Evolutionary conservation across 2,329 filamentous ascomycete species (phyloP).

Genomic region (Mycosphaerella arachidis): DNA sequence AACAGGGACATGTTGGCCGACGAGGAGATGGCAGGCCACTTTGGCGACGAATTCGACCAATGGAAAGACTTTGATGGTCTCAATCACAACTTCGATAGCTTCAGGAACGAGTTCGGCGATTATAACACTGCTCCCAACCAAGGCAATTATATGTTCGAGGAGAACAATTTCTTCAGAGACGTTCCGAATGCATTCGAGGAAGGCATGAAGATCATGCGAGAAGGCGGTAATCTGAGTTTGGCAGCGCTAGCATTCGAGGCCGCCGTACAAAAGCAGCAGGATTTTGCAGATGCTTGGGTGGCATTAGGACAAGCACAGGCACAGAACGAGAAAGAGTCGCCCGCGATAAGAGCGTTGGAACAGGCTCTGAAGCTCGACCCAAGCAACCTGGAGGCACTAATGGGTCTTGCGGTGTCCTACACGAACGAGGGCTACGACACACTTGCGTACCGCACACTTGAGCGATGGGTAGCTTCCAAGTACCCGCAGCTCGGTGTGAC

Average conservation of each 20-base stretch:
- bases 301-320: conserved; percentile 88
- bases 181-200: conserved; percentile 84
- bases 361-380: conserved; percentile 85
- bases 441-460: conserved; percentile 90
- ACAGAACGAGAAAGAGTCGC: conserved; percentile 97
- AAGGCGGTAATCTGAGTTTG: conserved; percentile 88
- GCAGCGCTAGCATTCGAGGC: conserved; percentile 94
- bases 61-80: conserved; percentile 72
- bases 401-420: conserved; percentile 94
- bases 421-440: conserved; percentile 99
- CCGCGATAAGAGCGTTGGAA: conserved; percentile 89
- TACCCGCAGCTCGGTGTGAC: conserved; percentile 79
- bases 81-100: conserved; percentile 58
- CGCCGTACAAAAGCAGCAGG: conserved; percentile 81
- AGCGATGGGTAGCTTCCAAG: conserved; percentile 94
- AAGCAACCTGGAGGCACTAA: conserved; percentile 80
- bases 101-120: conserved; percentile 54
- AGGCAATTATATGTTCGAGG: conserved; percentile 90
- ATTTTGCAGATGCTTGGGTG: conserved; percentile 90
- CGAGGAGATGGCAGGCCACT: conserved; percentile 57
- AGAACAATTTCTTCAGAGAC: conserved; percentile 83
- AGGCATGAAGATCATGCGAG: conserved; percentile 85
- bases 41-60: conserved; percentile 67
- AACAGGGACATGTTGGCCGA: conserved; percentile 63
- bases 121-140: conserved; percentile 44